Evolutionary conservation across 306 rosid genomes (phyloP), one percentile per base, ranked within the genome.

Genomic region (Quercus gilva): DNA sequence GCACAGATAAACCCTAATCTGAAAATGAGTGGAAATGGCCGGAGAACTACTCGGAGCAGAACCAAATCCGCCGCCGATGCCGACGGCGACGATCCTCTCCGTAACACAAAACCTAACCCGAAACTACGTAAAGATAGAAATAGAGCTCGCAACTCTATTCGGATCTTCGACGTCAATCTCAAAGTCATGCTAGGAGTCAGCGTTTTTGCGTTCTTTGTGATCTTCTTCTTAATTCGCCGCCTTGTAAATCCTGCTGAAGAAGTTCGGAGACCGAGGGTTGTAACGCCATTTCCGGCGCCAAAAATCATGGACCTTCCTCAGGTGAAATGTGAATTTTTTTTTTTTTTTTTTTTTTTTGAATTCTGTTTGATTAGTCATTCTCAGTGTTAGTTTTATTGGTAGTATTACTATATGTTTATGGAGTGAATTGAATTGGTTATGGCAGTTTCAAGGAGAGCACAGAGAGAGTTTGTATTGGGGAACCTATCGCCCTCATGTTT

Each of bases 391-490:
- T 4, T 52, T 4, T 8, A 19, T 59, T 60, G 43, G n/a, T 17
- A 6, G 63, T 58, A 26, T 11, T 41, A 7, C 4, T 17, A 70
- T 72, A 53, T 53, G 81, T 71, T 17, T 75, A 35, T 82, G 49
- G 2, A 72, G 25, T 67, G 6, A 74, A 69, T 53, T 76, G 69
- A 76, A 12, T 79, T 74, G 75, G 41, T 55, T 28, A 45, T 78
- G 25, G 75, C 90, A 95, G 99, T 95, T 95, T 89, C 96, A 93
- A 86, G 99, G 98, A 23, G 85, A 88, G 85, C 99, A 95, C 77
- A 90, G 80, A 87, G 99, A 95, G 89, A 92, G 94, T 82, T 79
- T 95, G 94, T 93, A 93, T 55, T 95, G 99, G 98, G 99, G 99
- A 84, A 95, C 99, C 12, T 92, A 93, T 86, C 98, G 99, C 21